Evolutionary conservation across 2,329 filamentous ascomycete genomes (phyloP), one percentile per base, ranked within the genome.

Genomic region (Dactylellina cionopaga): DNA sequence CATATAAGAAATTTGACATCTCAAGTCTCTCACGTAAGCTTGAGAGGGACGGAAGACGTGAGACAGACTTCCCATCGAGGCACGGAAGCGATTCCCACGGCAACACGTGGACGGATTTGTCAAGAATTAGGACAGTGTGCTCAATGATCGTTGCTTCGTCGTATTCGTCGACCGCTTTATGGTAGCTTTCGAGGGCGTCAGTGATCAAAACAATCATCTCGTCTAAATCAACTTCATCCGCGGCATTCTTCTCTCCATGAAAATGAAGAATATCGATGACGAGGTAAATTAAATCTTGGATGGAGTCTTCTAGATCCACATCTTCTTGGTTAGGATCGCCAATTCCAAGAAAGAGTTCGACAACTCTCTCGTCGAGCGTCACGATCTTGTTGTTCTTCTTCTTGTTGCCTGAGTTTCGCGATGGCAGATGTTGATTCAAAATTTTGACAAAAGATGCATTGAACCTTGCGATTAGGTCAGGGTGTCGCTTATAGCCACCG

Each of bases 181-280:
- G 89, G 78, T 97, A 97, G 0, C 87, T 86, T 52, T 89, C 87
- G 24, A 99, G 82, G 1, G 92, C 92, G 80, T 97, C 94, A 37
- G 92, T 86, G 0, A 91, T 92, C 76, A 96, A 92, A 37, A 98
- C 85, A 3, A 93, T 88, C 87, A 99, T 96, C 76, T 85, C 83
- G 76, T 99, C 95, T 78, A 98, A 96, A 80, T 98, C 94, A 74
- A 99, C 91, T 81, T 99, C 95, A 77, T 99, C 95, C 80, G 97
- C 97, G 0, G 96, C 95, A 78, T 98, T 99, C 49, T 89, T 87
- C 81, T 99, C 96, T 13, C 95, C 95, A 76, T 96, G 92, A 80
- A 99, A 98, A 79, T 98, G 95, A 1, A 99, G 84, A 55, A 98
- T 93, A 77, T 99, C 95, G 4, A 99, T 89, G 0, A 98, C 91